Evolutionary conservation across 2,329 filamentous ascomycete species (phyloP).

Genomic region (Coniochaeta pulveracea): DNA sequence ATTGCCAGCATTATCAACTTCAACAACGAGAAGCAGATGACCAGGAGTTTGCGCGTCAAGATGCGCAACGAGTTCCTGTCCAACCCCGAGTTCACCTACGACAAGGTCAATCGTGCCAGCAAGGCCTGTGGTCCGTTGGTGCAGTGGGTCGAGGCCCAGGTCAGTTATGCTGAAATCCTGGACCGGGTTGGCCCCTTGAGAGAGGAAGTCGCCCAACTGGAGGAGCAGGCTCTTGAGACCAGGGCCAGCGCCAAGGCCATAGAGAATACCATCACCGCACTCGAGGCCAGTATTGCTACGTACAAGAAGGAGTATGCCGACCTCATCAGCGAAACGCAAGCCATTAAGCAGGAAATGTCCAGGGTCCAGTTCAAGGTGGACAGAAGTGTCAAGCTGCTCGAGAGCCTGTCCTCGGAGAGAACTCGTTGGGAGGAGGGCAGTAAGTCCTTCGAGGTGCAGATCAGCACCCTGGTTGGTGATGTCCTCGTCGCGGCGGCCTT

Average conservation of each 20-base stretch:
- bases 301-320: slow-evolving; percentile 96
- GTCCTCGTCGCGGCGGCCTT: slow-evolving; percentile 95
- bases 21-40: slow-evolving; percentile 94
- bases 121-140: slow-evolving; percentile 95
- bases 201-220: slow-evolving; percentile 77
- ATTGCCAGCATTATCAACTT: slow-evolving; percentile 97
- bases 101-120: slow-evolving; percentile 90
- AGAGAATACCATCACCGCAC: slow-evolving; percentile 69
- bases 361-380: slow-evolving; percentile 97
- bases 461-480: slow-evolving; percentile 90
- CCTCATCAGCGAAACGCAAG: slow-evolving; percentile 91
- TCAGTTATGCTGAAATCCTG: slow-evolving; percentile 94
- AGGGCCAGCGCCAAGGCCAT: slow-evolving; percentile 90
- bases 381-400: slow-evolving; percentile 83
- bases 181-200: slow-evolving; percentile 87
- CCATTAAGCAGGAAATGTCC: slow-evolving; percentile 94
- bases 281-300: slow-evolving; percentile 83
- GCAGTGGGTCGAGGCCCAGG: slow-evolving; percentile 93
- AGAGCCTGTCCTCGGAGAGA: slow-evolving; percentile 89
- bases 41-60: slow-evolving; percentile 63
- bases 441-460: slow-evolving; percentile 96
- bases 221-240: slow-evolving; percentile 81
- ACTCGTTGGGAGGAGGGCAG: slow-evolving; percentile 93
- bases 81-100: slow-evolving; percentile 91
- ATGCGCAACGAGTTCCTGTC: slow-evolving; percentile 91